A percentile compares a stretch with the other conserved stretches of the same genome.
phyloP scores from a whole-genome alignment of 306 rosid genomes.

The Carpinus viminea region DNA sequence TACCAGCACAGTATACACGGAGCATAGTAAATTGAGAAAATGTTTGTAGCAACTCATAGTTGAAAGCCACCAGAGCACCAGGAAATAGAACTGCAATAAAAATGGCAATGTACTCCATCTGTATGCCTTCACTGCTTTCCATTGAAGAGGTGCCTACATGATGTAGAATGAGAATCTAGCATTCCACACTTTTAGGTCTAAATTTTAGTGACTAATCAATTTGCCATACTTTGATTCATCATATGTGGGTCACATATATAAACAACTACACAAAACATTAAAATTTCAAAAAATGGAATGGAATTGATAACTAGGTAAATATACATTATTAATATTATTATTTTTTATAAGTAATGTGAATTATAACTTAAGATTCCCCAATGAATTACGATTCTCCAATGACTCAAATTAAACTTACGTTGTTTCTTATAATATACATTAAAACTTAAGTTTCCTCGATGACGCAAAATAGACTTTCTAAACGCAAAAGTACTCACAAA shows the following conservation, averaged over 20 bases:
- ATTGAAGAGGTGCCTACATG: slow-evolving; percentile 42
- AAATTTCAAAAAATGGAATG: not conserved
- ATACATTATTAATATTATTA: not conserved
- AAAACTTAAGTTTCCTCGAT: not conserved
- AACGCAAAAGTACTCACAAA: not conserved
- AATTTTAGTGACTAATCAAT: not conserved
- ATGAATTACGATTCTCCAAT: not conserved
- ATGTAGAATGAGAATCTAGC: slow-evolving; percentile 50
- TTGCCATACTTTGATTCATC: not conserved
- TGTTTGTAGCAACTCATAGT: slow-evolving; percentile 52
- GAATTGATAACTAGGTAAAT: not conserved
- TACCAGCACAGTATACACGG: slow-evolving; percentile 83
- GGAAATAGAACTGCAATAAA: slow-evolving; percentile 81
- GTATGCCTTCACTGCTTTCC: slow-evolving; percentile 81
- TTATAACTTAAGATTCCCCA: not conserved
- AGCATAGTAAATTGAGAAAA: slow-evolving; percentile 57
- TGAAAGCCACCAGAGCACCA: slow-evolving; percentile 85
- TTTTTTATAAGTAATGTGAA: no score
- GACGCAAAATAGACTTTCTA: not conserved
- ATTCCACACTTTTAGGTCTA: slow-evolving; percentile 12
- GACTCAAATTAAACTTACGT: not conserved
- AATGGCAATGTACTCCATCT: slow-evolving; percentile 76
- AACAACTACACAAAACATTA: not conserved
- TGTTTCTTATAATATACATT: not conserved
- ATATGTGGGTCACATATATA: not conserved